These are phyloP conservation scores for Funneliformis mosseae DNA, from an alignment of 192 early-diverging fungal genomes.

Conservation along the genomic window DNA sequence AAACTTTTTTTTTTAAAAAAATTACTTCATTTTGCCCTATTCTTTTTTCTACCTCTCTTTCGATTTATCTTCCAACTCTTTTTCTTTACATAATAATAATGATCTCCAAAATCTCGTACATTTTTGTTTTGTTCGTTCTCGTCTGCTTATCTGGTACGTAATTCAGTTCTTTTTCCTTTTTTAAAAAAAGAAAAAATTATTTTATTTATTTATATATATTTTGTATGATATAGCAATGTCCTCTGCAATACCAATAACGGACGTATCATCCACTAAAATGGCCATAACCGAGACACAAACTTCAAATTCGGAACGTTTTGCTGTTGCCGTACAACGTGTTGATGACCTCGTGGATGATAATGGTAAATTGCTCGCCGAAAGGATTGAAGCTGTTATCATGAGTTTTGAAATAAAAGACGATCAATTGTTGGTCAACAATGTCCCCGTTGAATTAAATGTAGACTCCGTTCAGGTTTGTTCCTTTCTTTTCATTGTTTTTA, in stretches of 20 bases:
- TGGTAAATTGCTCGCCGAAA: slow-evolving; percentile 58
- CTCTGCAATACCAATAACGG: slow-evolving; percentile 24
- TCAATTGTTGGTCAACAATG: slow-evolving; percentile 56
- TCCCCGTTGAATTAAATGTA: slow-evolving; percentile 48
- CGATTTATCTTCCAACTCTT: not conserved
- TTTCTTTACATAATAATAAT: not conserved
- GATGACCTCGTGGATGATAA: slow-evolving; percentile 62
- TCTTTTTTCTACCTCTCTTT: not conserved
- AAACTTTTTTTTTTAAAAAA: not conserved
- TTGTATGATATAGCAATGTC: not conserved
- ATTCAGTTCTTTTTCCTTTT: too few species aligned
- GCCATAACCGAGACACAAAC: slow-evolving; percentile 40
- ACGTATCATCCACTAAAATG: slow-evolving; percentile 43
- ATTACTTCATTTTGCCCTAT: not conserved
- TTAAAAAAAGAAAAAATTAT: too few species aligned
- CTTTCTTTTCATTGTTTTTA: not conserved
- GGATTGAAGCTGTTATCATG: slow-evolving; percentile 59
- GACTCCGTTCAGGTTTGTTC: slow-evolving; percentile 36
- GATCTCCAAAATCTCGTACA: not conserved
- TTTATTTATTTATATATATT: not conserved
- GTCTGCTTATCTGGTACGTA: not conserved
- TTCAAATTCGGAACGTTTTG: slow-evolving; percentile 47
- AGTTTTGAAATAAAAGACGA: slow-evolving; percentile 58
- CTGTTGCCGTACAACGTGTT: slow-evolving; percentile 57
- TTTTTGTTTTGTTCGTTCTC: not conserved